Evolutionary conservation across 176 grass and related monocot genomes (phyloP).

Genomic region (Ensete ventricosum): DNA sequence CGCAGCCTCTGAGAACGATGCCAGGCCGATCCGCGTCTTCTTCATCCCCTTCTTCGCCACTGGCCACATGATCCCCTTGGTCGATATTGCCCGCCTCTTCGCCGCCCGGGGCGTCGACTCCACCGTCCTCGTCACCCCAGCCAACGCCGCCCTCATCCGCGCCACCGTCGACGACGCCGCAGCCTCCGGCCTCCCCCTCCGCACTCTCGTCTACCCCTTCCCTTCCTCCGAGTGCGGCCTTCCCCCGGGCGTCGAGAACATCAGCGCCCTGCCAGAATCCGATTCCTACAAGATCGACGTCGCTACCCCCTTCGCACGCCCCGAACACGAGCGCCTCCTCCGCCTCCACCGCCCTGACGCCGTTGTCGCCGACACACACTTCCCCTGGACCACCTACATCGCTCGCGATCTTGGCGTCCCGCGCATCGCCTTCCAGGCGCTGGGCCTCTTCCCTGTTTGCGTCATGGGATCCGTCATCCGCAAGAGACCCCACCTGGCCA

Average conservation of each 20-base stretch:
- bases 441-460: neutral
- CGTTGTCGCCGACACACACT: constrained; percentile 1
- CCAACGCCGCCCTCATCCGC: constrained; percentile 10
- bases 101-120: constrained; percentile 4
- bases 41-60: constrained; percentile 5
- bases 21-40: neutral
- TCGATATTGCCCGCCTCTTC: constrained; percentile 7
- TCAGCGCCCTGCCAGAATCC: constrained; percentile 5
- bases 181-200: neutral
- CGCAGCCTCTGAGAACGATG: neutral
- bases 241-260: constrained; percentile 8
- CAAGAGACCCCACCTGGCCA: neutral
- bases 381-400: constrained; percentile 3
- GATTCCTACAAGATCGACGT: constrained; percentile 6
- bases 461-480: neutral
- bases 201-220: constrained; percentile 5
- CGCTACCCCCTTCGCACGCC: neutral
- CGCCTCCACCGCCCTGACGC: constrained; percentile 9
- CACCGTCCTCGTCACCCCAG: constrained; percentile 7
- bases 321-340: neutral
- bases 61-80: constrained; percentile 14
- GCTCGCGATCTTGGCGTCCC: constrained; percentile 3
- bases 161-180: constrained; percentile 5
- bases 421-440: neutral
- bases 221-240: neutral